Evolutionary conservation across 257 asterid species (phyloP), one percentile per base, ranked within the genome.

Genomic region (Apocynum venetum): DNA sequence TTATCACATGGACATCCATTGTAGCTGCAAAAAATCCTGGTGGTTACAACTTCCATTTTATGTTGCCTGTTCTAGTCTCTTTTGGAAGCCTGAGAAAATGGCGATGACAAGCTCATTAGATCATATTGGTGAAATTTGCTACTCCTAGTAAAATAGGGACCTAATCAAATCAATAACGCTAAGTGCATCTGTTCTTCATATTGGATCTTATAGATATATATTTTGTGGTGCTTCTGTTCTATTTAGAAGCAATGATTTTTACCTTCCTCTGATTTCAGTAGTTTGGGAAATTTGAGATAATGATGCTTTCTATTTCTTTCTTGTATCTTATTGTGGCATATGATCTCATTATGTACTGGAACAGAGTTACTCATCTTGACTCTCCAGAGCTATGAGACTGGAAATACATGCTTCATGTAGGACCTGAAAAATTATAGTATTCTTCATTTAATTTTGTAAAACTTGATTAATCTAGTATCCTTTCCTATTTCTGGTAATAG

Each of bases 1-100:
- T 84, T 93, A 84, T 93, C 99, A 98, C 98, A 40, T 85, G 96
- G 78, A 93, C 97, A 83, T 86, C 97, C 60, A 87, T 95, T 89
- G 87, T 93, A 88, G 97, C 99, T 71, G 97, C 98, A 48, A 96
- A 97, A 83, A 91, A 90, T 82, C 97, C 97, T 84, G 92, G 78
- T 80, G 17, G 52, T 43, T 63, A 7, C 53, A 41, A 17, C 6
- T 46, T 48, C 51, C 72, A 59, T 51, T 60, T 67, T 49, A 20
- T 31, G 35, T 55, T n/a, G 11, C 15, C 56, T 79, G 67, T 20
- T 73, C 57, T 51, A 19, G 3, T 64, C 25, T 65, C 52, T 13
- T 48, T 38, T 49, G 9, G 40, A 35, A 41, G 68, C 49, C 12
- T 73, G 69, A 17, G 43, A 56, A 55, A 36, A 61, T 20, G 10